Percentiles rank a stretch among this genome's conserved stretches.
phyloP scores from a whole-genome alignment of 2,329 filamentous ascomycete genomes.

The Falciphora oryzae region DNA sequence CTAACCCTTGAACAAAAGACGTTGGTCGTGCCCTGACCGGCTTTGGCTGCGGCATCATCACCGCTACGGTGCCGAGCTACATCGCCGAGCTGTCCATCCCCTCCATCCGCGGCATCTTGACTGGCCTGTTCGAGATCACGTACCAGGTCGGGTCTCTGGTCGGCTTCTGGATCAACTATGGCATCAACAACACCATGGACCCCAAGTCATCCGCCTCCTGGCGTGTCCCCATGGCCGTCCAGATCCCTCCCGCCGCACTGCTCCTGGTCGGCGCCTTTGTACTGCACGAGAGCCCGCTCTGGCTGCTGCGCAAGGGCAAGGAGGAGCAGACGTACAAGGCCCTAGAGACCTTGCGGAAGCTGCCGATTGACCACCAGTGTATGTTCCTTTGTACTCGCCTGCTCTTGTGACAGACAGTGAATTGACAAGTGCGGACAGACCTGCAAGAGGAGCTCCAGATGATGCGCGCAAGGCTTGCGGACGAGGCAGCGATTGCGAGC shows the following conservation, averaged over 20 bases:
- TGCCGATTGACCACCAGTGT: slow-evolving; percentile 31
- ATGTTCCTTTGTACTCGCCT: background rate
- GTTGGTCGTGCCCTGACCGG: slow-evolving; percentile 51
- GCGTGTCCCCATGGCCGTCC: slow-evolving; percentile 44
- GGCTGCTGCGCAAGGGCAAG: slow-evolving; percentile 35
- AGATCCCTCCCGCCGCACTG: slow-evolving; percentile 36
- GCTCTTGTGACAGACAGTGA: no score
- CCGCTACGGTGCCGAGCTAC: slow-evolving; percentile 56
- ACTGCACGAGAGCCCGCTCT: slow-evolving; percentile 33
- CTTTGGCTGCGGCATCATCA: slow-evolving; percentile 50
- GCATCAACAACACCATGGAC: slow-evolving; percentile 34
- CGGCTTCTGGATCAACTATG: slow-evolving; percentile 47
- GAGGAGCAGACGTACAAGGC: slow-evolving; percentile 34
- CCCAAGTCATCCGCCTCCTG: slow-evolving; percentile 29
- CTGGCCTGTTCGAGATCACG: slow-evolving; percentile 46
- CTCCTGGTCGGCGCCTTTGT: slow-evolving; percentile 40
- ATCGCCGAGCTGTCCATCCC: slow-evolving; percentile 57
- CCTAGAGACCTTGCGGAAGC: slow-evolving; percentile 36
- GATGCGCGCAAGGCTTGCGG: slow-evolving; percentile 31
- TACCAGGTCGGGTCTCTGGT: slow-evolving; percentile 47
- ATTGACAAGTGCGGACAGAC: slow-evolving; percentile 2
- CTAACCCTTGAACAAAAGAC: slow-evolving; percentile 42
- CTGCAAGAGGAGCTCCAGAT: slow-evolving; percentile 43
- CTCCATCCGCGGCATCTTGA: slow-evolving; percentile 51
- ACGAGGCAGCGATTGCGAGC: slow-evolving; percentile 27